Evolutionary conservation across 169 alveolate species (phyloP), one percentile per base, ranked within the genome.

Genomic region (Theileria equi): DNA sequence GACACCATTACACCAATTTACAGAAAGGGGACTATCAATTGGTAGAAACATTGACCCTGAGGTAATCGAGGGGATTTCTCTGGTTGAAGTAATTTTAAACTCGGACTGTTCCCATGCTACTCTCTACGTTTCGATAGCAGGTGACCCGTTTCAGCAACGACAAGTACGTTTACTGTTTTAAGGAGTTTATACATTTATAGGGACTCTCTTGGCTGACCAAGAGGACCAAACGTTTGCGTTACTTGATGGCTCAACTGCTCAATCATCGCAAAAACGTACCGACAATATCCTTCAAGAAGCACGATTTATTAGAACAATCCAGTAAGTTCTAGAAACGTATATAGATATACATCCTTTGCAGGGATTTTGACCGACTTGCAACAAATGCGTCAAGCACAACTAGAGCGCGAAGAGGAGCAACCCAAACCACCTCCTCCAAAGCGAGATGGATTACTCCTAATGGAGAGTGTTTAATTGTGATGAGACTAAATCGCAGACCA

Each of bases 81-180:
- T 76, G 0, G 52, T 58, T 41, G 74, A 63, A 34, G 85, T 76
- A 1, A 28, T 38, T 25, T 66, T 76, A 35, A 58, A 41, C 50
- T 13, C 54, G 2, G 81, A 76, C 58, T 76, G 85, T 58, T 47
- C 85, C 2, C 85, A 76, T 29, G 85, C 85, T 23, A 41, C 67
- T 29, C 35, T 76, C 57, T 54, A 55, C 55, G 45, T 76, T n/a
- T 52, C 47, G 68, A 47, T 63, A 34, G 44, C 64, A 3, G 85
- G 85, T 0, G 85, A 76, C 49, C 59, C 79, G 43, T 65, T 65
- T 65, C 73, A 65, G 44, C 73, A 65, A 41, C 79, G 80, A 16
- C 79, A 65, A 65, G 85, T 76, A 36, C 17, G 47, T n/a, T 10
- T 26, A 19, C 28, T 11, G 11, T 69, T 32, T 28, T 16, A 10